phyloP scores from a whole-genome alignment of 768 basidiomycete species.

The Leccinum rimulosum region DNA sequence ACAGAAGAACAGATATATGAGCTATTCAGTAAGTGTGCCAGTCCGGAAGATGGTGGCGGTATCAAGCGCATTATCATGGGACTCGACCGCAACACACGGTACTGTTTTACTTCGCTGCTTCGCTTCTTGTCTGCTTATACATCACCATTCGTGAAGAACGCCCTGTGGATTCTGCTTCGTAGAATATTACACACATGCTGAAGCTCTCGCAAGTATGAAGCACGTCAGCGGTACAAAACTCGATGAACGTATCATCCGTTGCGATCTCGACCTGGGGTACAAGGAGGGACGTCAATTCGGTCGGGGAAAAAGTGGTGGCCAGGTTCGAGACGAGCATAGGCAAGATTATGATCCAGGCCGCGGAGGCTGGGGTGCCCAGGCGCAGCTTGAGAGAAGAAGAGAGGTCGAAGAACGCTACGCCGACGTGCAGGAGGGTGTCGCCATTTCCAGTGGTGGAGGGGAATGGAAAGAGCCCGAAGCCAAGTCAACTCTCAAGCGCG shows the following conservation, averaged over 20 bases:
- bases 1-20: slow-evolving; percentile 97
- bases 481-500: slow-evolving; percentile 56
- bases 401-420: slow-evolving; percentile 86
- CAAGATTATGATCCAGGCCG: slow-evolving; percentile 97
- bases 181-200: slow-evolving; percentile 91
- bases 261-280: slow-evolving; percentile 96
- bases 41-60: slow-evolving; percentile 81
- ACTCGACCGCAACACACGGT: slow-evolving; percentile 86
- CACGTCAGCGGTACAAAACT: slow-evolving; percentile 98
- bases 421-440: slow-evolving; percentile 76
- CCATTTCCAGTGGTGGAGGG: slow-evolving; percentile 79
- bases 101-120: slow-evolving; percentile 17
- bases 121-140: slow-evolving; percentile 5
- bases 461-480: slow-evolving; percentile 78
- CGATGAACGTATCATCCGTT: slow-evolving; percentile 97
- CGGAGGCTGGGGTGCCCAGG: slow-evolving; percentile 91
- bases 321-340: slow-evolving; percentile 94
- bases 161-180: slow-evolving; percentile 97
- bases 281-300: slow-evolving; percentile 97
- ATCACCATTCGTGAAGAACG: slow-evolving; percentile 48
- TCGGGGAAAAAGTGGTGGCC: slow-evolving; percentile 94
- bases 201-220: slow-evolving; percentile 89
- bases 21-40: slow-evolving; percentile 87
- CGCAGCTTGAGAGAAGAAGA: slow-evolving; percentile 73
- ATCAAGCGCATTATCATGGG: slow-evolving; percentile 96